A percentile compares a stretch with the other conserved stretches of the same genome.
These are phyloP conservation scores for Agastache rugosa DNA, from an alignment of 257 asterid species.

Conservation along the genomic window DNA sequence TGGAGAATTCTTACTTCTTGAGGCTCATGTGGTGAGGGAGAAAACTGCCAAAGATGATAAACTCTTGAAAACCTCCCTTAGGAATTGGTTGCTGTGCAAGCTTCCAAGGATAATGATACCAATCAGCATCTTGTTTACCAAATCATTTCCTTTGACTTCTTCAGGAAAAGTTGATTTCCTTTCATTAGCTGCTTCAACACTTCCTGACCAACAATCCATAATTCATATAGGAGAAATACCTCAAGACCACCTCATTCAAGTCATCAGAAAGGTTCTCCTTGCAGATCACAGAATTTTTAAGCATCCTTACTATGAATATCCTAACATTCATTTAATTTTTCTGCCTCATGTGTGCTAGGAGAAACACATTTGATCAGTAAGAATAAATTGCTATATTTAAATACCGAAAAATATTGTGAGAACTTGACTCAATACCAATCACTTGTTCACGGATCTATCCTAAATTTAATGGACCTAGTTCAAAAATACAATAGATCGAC, in stretches of 20 bases:
- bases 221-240: slow-evolving; percentile 48
- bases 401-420: not conserved
- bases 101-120: slow-evolving; percentile 83
- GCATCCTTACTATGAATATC: slow-evolving; percentile 23
- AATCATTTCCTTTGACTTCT: slow-evolving; percentile 76
- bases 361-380: slow-evolving; percentile 9
- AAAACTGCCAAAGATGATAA: slow-evolving; percentile 48
- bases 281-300: slow-evolving; percentile 6
- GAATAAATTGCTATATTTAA: not conserved
- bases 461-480: not conserved
- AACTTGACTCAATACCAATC: slow-evolving; percentile 1
- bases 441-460: not conserved
- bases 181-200: slow-evolving; percentile 58
- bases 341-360: not conserved
- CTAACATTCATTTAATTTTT: not conserved
- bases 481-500: not conserved
- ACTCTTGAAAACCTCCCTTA: slow-evolving; percentile 53
- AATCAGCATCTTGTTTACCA: slow-evolving; percentile 53
- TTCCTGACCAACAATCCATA: slow-evolving; percentile 38
- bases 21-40: slow-evolving; percentile 70
- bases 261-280: slow-evolving; percentile 64
- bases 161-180: slow-evolving; percentile 85
- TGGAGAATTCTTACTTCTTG: slow-evolving; percentile 64
- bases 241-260: slow-evolving; percentile 57
- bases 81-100: slow-evolving; percentile 64